Evolutionary conservation across 73 alveolate genomes (phyloP), one percentile per base, ranked within the genome.

Genomic region (Paramecium sexaurelia): DNA sequence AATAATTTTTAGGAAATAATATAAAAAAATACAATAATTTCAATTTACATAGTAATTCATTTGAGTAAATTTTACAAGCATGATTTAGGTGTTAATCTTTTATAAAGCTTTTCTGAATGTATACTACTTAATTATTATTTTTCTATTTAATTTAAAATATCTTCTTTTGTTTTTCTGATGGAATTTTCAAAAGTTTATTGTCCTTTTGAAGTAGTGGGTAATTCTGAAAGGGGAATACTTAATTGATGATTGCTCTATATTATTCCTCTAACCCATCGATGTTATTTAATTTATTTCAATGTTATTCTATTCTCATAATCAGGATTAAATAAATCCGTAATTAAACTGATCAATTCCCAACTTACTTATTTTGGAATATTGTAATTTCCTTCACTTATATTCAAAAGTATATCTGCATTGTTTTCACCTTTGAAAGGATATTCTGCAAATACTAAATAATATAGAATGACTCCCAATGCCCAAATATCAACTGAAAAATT

Each of bases 381-480:
- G 9, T 85, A 85, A 33, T 32, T 47, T 2, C 94, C 88, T 40
- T 88, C 84, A 35, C 84, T 88, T 10, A 92, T 92, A 29, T 87
- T 88, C 35, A 56, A 27, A 2, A 92, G 55, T 26, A 75, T 35
- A 37, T 92, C 93, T 39, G 87, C 41, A 41, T 84, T 92, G 7
- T 33, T 36, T 10, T 92, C 89, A 51, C 95, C 96, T 66, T 93
- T 68, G 35, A 78, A 93, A 3, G 96, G 96, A 89, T 83, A 93
- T 32, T 87, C 66, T 1, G 94, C 95, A 68, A 75, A 67, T 2
- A 92, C 69, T 57, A 93, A 40, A 36, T 92, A 92, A 55, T 93
- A 93, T 5, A 91, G 67, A 43, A 93, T 71, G 22, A 93, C 96
- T 22, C 96, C 96, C 22, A 93, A 83, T 19, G 96, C 96, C 96